Percentiles rank a stretch among this genome's conserved stretches.
Conservation (phyloP, 2,329 filamentous ascomycete genomes). For the Claviceps sp. region DNA sequence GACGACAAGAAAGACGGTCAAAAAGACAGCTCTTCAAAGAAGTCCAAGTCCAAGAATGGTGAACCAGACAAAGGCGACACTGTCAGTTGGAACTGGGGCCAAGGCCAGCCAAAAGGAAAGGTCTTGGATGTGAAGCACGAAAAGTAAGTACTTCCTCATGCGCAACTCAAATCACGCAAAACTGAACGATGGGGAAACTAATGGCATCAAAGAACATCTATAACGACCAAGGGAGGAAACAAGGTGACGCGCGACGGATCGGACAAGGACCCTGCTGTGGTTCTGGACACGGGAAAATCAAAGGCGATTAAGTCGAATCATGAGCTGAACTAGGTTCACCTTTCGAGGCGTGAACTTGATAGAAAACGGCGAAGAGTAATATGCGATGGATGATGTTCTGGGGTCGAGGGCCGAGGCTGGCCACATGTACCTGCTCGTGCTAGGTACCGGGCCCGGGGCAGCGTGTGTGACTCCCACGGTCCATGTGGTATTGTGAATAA, state of each 20-base stretch:
- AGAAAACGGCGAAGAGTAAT: neutral
- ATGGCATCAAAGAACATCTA: constrained; percentile 16
- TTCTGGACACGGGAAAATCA: constrained; percentile 21
- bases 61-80: constrained; percentile 26
- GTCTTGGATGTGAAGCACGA: constrained; percentile 30
- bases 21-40: constrained; percentile 3
- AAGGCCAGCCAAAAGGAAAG: constrained; percentile 28
- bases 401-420: no score
- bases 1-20: neutral
- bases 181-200: neutral
- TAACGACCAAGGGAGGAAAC: constrained; percentile 29
- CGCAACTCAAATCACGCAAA: no score
- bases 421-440: no score
- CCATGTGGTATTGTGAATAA: no score
- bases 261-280: constrained; percentile 27
- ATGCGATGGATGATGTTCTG: neutral
- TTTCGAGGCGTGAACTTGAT: neutral
- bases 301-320: constrained; percentile 5
- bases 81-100: constrained; percentile 34
- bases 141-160: constrained; percentile 17
- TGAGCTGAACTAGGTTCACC: constrained; percentile 5
- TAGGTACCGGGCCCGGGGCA: no score
- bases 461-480: no score
- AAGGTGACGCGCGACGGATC: constrained; percentile 26
- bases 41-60: constrained; percentile 8